A percentile compares a stretch with the other conserved stretches of the same genome.
Evolutionary conservation across 2,329 filamentous ascomycete genomes (phyloP).

Genomic region (Claviceps capensis): DNA sequence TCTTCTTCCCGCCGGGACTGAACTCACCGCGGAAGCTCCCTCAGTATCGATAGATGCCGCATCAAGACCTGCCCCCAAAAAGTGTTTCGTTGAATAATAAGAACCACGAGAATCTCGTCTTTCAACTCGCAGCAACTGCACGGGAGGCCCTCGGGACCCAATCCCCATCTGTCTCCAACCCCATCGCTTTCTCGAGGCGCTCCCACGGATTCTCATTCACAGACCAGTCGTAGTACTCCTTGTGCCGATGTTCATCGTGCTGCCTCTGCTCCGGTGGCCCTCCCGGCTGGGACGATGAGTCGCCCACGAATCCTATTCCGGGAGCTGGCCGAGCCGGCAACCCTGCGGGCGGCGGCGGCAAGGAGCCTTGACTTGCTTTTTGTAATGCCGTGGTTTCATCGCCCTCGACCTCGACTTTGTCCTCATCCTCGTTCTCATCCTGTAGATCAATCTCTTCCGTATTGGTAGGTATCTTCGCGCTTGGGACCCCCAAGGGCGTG

Average conservation of each 20-base stretch:
- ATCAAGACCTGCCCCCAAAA: neutral
- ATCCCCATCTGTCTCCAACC: conserved; percentile 27
- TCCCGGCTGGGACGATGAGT: neutral
- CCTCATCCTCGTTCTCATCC: conserved; percentile 14
- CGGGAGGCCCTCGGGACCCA: conserved; percentile 25
- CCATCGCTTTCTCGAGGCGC: conserved; percentile 33
- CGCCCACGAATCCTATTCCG: conserved; percentile 4
- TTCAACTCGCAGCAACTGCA: neutral
- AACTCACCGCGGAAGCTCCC: no score
- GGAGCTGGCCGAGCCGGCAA: conserved; percentile 20
- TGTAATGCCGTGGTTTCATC: neutral
- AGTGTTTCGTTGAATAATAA: neutral
- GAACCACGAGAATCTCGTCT: neutral
- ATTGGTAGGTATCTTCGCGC: conserved; percentile 17
- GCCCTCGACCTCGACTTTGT: conserved; percentile 10
- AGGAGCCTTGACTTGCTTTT: neutral
- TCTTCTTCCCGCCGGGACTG: neutral
- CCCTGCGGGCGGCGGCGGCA: conserved; percentile 19
- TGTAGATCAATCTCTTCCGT: conserved; percentile 32
- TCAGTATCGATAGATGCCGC: neutral
- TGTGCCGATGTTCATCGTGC: conserved; percentile 17
- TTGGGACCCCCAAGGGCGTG: conserved; percentile 19
- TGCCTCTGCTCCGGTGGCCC: neutral
- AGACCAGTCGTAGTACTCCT: conserved; percentile 53
- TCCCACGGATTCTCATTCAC: conserved; percentile 66